Evolutionary conservation across 2,329 filamentous ascomycete species (phyloP).

Genomic region (Shiraia bambusicola): DNA sequence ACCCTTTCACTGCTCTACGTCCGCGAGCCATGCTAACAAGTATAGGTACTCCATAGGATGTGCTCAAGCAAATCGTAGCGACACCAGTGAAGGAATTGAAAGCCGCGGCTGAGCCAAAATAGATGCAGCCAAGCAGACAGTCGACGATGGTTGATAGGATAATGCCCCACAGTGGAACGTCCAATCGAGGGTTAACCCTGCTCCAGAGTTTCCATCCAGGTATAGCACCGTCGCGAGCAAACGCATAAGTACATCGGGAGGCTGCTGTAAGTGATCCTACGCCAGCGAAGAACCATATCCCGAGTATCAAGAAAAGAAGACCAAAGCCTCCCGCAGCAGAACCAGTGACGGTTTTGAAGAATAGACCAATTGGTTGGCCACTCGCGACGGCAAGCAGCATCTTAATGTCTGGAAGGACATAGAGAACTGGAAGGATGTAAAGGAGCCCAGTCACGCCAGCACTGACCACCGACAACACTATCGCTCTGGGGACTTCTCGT

Average conservation of each 20-base stretch:
- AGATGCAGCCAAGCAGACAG: slow-evolving; percentile 65
- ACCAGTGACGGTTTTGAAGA: slow-evolving; percentile 64
- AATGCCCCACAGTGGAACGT: slow-evolving; percentile 70
- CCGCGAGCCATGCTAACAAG: slow-evolving; percentile 63
- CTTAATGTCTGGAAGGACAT: slow-evolving; percentile 66
- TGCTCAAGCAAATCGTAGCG: slow-evolving; percentile 68
- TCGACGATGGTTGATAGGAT: slow-evolving; percentile 69
- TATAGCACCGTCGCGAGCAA: slow-evolving; percentile 69
- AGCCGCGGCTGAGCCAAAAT: slow-evolving; percentile 68
- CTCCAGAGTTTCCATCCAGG: slow-evolving; percentile 64
- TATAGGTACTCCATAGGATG: slow-evolving; percentile 68
- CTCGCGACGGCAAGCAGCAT: slow-evolving; percentile 56
- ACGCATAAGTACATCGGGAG: slow-evolving; percentile 68
- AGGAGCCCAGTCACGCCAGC: slow-evolving; percentile 67
- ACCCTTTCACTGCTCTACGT: slow-evolving; percentile 60
- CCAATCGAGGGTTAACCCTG: slow-evolving; percentile 61
- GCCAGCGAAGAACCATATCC: slow-evolving; percentile 67
- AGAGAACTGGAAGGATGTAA: slow-evolving; percentile 68
- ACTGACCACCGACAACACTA: slow-evolving; percentile 66
- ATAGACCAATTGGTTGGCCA: slow-evolving; percentile 64
- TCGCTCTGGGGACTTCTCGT: slow-evolving; percentile 70
- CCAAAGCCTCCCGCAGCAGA: slow-evolving; percentile 62
- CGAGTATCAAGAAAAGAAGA: slow-evolving; percentile 64
- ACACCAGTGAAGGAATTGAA: slow-evolving; percentile 73
- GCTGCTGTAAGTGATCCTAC: slow-evolving; percentile 69